A percentile compares a stretch with the other conserved stretches of the same genome.
These are phyloP conservation scores for Raphidocelis subcapitata DNA, from an alignment of 139 green algal genomes.

Conservation along the genomic window DNA sequence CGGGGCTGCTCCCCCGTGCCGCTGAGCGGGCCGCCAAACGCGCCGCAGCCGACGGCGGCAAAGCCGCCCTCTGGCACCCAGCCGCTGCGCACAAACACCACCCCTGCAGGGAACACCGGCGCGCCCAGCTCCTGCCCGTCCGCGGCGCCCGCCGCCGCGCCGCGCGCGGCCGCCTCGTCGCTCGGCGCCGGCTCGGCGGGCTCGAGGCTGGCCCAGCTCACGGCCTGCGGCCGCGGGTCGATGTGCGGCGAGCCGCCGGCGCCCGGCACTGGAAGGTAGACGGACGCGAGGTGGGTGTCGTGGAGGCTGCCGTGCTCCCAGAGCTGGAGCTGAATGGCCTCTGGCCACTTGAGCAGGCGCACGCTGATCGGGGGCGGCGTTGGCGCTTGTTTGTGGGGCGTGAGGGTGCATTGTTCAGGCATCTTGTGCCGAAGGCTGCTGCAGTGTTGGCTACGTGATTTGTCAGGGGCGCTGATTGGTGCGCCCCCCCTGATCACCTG, in stretches of 20 bases:
- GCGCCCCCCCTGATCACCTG: too few species aligned
- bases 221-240: conserved; percentile 36
- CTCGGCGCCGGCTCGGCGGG: conserved; percentile 5
- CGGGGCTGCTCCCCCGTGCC: too few species aligned
- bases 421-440: too few species aligned
- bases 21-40: too few species aligned
- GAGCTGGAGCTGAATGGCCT: conserved; percentile 45
- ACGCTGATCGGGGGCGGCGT: conserved; percentile 21
- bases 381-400: background rate
- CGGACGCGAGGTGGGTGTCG: conserved; percentile 30
- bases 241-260: conserved; percentile 42
- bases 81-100: conserved; percentile 48
- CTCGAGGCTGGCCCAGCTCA: conserved; percentile 30
- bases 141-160: background rate
- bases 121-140: background rate
- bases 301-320: conserved; percentile 41
- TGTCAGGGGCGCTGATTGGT: too few species aligned
- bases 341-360: conserved; percentile 45
- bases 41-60: background rate
- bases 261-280: conserved; percentile 46
- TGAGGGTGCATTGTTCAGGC: too few species aligned
- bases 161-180: background rate
- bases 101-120: conserved; percentile 43
- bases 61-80: conserved; percentile 38
- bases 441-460: too few species aligned